Base-by-base conservation (phyloP, 2,329 filamentous ascomycete species). In the Neonectria hederae region DNA sequence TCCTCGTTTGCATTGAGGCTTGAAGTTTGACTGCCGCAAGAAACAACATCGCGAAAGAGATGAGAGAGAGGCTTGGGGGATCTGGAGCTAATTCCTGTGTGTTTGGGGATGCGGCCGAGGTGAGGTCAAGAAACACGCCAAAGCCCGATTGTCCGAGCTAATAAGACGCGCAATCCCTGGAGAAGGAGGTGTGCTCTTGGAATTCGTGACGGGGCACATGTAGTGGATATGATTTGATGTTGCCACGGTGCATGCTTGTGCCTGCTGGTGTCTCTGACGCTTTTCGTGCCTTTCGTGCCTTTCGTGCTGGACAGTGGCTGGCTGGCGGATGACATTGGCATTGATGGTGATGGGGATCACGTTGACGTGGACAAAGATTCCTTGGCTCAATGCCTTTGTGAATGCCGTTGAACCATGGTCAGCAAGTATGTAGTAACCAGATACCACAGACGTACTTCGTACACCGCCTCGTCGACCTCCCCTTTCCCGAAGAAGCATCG, bases 381-480 rank as follows among this genome's bases (percentile, higher is more conserved):
- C n/a, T 38, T 45, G 43, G 14, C 38, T 56, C 38, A 56, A 63
- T 54, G 40, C 22, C 19, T 46, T 63, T 58, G 54, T 49, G 46
- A 52, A 58, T 48, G 30, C 30, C 22, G 32, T 62, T 54, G 40
- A 32, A 49, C 46, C 14, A 62, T 48, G 19, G 43, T 35, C 32
- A 59, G 55, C 52, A 52, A 56, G 24, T 6, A 52, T 48, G 24
- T 6, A 28, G 30, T n/a, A 21, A 40, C 30, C 30, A 22, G 32
- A 54, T 10, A 21, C 32, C 21, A 48, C 26, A 32, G 26, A 46
- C 30, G 22, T 32, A 55, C 17, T 43, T 55, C 21, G 43, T 52
- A 55, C 61, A 63, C 61, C 61, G 61, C 61, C 43, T 63, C 55
- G 55, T 17, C 49, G 43, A 38, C 49, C 43, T 48, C 43, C 38